Base-by-base conservation (phyloP, 306 rosid genomes). In the Fagus sylvatica region DNA sequence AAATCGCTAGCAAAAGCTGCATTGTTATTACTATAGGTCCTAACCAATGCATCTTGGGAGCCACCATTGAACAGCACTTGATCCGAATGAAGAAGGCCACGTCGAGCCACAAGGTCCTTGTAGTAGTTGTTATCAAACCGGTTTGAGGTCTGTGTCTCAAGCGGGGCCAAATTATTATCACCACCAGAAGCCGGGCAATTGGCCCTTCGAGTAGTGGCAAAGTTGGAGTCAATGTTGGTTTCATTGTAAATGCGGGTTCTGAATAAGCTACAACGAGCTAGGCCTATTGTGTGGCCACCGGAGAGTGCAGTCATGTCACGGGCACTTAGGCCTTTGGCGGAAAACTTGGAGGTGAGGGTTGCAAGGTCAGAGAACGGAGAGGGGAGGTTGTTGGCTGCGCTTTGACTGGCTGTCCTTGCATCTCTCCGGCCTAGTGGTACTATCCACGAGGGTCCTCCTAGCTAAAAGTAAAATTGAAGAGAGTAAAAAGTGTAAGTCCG, bases 61-160 rank as follows among this genome's bases (percentile, higher is more conserved):
- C 87, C 95, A 16, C 69, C 72, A 62, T 84, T 82, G 86, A 91
- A 91, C 39, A 95, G 88, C 80, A 65, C 87, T 84, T 92, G 98
- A 42, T 95, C 98, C 0, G 98, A 92, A 36, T 81, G 88, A 17
- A 95, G 87, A 19, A 95, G 87, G 1, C 96, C 98, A 12, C 91
- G 93, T 2, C 8, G 39, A 67, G 59, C 77, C 33, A 84, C 74
- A 2, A 94, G 88, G 67, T 84, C 87, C 6, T 2, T 49, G 73
- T 74, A 92, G 80, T 94, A 94, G 10, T 12, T 79, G 56, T 90
- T 94, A 17, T 94, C 98, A 53, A 94, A 94, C 0, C 0, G 10
- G 4, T 19, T 64, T 0, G 81, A 75, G 11, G 91, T 72, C 16
- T 34, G 11, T 19, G 78, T 1, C 51, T 94, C 97, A 2, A 92